Evolutionary conservation across 2,329 filamentous ascomycete species (phyloP).

Genomic region (Cytospora schulzeri): DNA sequence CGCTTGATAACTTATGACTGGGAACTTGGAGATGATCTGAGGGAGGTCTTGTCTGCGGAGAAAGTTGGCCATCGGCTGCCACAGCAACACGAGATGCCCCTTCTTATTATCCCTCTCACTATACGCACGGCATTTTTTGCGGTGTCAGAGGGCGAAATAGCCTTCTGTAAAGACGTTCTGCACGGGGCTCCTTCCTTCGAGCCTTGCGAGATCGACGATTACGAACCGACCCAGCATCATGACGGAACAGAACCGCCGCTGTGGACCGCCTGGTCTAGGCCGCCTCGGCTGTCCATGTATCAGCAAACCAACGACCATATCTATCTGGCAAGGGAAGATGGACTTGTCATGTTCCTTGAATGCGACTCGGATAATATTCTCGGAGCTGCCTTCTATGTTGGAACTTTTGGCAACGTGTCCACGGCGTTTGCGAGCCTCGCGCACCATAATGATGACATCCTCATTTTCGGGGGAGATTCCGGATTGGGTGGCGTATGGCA

Average conservation of each 20-base stretch:
- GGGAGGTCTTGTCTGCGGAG: constrained; percentile 47
- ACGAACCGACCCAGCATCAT: constrained; percentile 47
- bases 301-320: constrained; percentile 72
- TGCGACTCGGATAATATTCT: constrained; percentile 61
- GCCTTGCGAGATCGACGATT: constrained; percentile 45
- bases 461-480: constrained; percentile 77
- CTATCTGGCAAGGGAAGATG: constrained; percentile 87
- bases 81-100: constrained; percentile 59
- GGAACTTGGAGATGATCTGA: constrained; percentile 54
- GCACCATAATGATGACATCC: constrained; percentile 61
- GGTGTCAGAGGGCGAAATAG: constrained; percentile 62
- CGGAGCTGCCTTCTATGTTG: constrained; percentile 59
- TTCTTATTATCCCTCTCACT: constrained; percentile 72
- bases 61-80: constrained; percentile 54
- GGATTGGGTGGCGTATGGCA: constrained; percentile 77
- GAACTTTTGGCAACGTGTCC: constrained; percentile 74
- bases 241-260: constrained; percentile 55
- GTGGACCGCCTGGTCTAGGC: constrained; percentile 85
- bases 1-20: constrained; percentile 63
- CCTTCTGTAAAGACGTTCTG: constrained; percentile 58
- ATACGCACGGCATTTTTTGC: constrained; percentile 71
- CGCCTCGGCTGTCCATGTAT: constrained; percentile 66
- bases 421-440: constrained; percentile 76
- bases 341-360: constrained; percentile 72
- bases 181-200: constrained; percentile 53